Base-by-base conservation (phyloP, 352 stramenopile species). In the Phytophthora colocasiae region DNA sequence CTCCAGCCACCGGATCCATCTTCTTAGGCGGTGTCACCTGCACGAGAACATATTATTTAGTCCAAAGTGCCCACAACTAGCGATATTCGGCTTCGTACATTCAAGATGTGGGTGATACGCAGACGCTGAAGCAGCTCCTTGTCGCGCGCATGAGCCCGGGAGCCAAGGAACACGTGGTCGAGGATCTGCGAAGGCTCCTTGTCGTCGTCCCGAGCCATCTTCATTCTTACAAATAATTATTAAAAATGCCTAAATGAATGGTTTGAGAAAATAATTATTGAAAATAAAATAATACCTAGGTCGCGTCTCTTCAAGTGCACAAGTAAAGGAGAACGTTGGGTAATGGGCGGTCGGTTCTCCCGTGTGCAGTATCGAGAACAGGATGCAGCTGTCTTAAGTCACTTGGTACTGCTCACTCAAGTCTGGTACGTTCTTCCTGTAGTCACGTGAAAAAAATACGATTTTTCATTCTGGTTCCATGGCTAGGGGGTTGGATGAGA, bases 21-120 rank as follows among this genome's bases (percentile, higher is more conserved):
- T 74, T 92, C 69, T 88, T 89, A 1, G 81, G 68, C 19, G 87
- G 87, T 31, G 87, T 95, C 71, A 94, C 85, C 87, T 95, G 62
- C 47, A 66, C 44, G 4, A 54, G 15, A 34, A 9, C 29, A 34
- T 22, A 2, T 34, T 9, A 14, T 36, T 36, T 36, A 36, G 31
- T 36, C 31, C 31, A 11, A 12, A 12, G 14, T 36, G 29, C 29
- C 19, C 31, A 12, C 31, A 36, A 14, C 8, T 36, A 36, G 4
- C 50, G 19, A 36, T 29, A 46, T 36, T 36, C 22, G 12, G 9
- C n/a, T n/a, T 7, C 60, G 24, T 74, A 95, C 87, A 64, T 96
- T 96, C 34, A 96, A 77, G 22, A 96, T 78, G 63, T 96, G 87
- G 0, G 85, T 94, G 74, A 96, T 91, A n/a, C 66, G 31, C 12